phyloP scores from a whole-genome alignment of 176 grass and related monocot genomes.

The Themeda triandra region DNA sequence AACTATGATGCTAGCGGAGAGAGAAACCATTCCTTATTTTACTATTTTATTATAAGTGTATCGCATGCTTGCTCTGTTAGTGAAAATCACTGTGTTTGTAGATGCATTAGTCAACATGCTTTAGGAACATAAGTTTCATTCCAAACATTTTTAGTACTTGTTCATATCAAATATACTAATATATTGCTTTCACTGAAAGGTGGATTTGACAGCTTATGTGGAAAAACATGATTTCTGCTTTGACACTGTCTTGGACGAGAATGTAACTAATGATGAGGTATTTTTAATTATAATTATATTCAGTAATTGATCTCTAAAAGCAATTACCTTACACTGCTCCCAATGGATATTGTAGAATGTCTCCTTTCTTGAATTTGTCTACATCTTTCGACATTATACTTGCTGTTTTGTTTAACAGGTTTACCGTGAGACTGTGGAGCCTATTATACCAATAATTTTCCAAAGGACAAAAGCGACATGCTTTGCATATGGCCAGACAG shows the following conservation, averaged over 20 bases:
- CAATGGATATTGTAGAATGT: constrained; percentile 5
- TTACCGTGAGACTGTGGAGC: constrained; percentile 59
- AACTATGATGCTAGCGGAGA: background rate
- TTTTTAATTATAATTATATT: constrained; percentile 10
- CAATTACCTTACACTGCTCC: background rate
- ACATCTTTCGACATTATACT: constrained; percentile 6
- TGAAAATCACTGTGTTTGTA: background rate
- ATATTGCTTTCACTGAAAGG: constrained; percentile 43
- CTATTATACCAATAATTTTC: constrained; percentile 66
- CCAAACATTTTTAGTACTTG: background rate
- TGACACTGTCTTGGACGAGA: constrained; percentile 68
- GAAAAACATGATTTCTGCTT: constrained; percentile 76
- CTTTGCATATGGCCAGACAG: constrained; percentile 82
- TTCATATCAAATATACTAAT: constrained; percentile 21
- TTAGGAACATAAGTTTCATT: background rate
- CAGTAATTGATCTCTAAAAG: background rate
- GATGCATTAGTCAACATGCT: background rate
- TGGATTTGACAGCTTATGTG: constrained; percentile 81
- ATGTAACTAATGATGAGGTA: constrained; percentile 81
- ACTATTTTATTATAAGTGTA: background rate
- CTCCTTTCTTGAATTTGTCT: background rate
- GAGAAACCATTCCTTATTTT: background rate
- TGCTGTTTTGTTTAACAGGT: constrained; percentile 40
- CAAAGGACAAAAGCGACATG: constrained; percentile 68
- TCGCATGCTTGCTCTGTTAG: background rate